Conservation (phyloP, 169 alveolate species). For the Plasmodium knowlesi region DNA sequence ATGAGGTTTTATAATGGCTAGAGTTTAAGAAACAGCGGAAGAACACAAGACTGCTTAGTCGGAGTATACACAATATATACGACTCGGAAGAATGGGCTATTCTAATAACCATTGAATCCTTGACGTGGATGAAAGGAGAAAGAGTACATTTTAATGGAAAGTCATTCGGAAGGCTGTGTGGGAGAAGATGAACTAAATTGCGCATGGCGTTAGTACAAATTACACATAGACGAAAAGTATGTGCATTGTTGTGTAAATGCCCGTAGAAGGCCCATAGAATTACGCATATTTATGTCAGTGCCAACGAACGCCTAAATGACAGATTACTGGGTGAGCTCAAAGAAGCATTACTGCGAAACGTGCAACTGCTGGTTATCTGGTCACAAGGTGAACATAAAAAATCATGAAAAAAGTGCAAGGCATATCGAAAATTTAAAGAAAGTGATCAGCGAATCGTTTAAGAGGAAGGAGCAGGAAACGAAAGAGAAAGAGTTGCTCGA, state of each 20-base stretch:
- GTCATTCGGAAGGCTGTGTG: neutral
- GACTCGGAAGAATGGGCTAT: neutral
- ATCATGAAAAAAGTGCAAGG: constrained; percentile 68
- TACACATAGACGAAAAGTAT: neutral
- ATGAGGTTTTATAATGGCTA: neutral
- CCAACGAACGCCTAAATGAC: constrained; percentile 33
- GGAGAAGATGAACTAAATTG: neutral
- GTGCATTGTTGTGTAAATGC: neutral
- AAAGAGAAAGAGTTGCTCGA: constrained; percentile 62
- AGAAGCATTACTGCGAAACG: constrained; percentile 74
- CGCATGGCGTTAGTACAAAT: neutral
- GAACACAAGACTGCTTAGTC: neutral
- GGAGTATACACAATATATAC: neutral
- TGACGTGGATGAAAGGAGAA: neutral
- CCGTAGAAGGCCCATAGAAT: neutral
- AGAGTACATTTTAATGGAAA: neutral
- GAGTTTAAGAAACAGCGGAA: neutral
- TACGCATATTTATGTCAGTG: neutral
- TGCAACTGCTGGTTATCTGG: constrained; percentile 75
- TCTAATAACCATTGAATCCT: neutral
- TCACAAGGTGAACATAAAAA: constrained; percentile 59
- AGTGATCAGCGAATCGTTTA: constrained; percentile 49
- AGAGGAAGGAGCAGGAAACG: constrained; percentile 70
- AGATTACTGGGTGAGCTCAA: constrained; percentile 67
- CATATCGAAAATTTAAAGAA: constrained; percentile 60